These are phyloP conservation scores for Drechmeria coniospora DNA, from an alignment of 2,329 filamentous ascomycete genomes.

Conservation along the genomic window DNA sequence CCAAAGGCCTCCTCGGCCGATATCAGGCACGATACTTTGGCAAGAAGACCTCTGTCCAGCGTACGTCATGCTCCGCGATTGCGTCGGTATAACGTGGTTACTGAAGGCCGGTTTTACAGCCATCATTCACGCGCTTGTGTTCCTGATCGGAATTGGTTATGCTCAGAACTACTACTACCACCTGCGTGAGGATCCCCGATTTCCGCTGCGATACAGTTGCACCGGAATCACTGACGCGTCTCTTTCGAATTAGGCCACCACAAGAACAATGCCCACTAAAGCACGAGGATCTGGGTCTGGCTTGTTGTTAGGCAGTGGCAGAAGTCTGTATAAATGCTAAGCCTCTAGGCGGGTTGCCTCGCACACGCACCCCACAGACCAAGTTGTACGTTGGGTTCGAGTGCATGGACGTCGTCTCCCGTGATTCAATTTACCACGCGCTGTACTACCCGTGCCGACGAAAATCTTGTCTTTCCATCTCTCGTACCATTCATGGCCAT, in stretches of 20 bases:
- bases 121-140: constrained; percentile 70
- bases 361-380: constrained; percentile 1
- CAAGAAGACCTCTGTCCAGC: constrained; percentile 76
- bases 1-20: constrained; percentile 68
- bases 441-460: too few relatives aligned
- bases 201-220: neutral
- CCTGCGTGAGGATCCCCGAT: constrained; percentile 55
- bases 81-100: too few relatives aligned
- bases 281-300: constrained; percentile 6
- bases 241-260: constrained; percentile 62
- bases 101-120: constrained; percentile 47
- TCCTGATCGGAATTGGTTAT: constrained; percentile 72
- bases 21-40: constrained; percentile 92
- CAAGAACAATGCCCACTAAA: constrained; percentile 99
- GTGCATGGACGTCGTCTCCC: too few relatives aligned
- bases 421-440: too few relatives aligned
- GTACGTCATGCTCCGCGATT: constrained; percentile 38
- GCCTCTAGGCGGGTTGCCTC: constrained; percentile 15
- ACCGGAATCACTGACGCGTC: constrained; percentile 1
- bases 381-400: too few relatives aligned
- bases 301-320: constrained; percentile 10
- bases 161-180: constrained; percentile 99
- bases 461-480: too few relatives aligned
- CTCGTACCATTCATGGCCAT: too few relatives aligned
- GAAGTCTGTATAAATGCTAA: constrained; percentile 24